Evolutionary conservation across 345 rosid genomes (phyloP), one percentile per base, ranked within the genome.

Genomic region (Populus ilicifolia): DNA sequence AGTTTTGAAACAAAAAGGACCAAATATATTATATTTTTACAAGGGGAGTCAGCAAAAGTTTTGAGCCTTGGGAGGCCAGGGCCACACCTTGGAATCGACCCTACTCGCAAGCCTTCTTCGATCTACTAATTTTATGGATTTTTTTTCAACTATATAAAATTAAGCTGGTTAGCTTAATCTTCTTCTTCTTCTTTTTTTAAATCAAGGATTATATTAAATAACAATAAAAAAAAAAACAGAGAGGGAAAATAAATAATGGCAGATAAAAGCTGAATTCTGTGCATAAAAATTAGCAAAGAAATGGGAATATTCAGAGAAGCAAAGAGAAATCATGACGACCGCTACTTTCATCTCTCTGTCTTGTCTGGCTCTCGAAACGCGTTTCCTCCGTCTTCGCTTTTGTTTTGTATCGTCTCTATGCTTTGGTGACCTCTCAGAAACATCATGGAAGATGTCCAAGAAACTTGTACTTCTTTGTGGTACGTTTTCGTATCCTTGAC

Each of bases 271-370:
- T 84, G 82, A 72, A 13, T 73, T 79, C 76, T 3, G 9, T 18
- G 84, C 84, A 76, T 64, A 11, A 69, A 73, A 78, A 79, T 70
- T 27, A 33, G 83, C 38, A 6, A 38, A 48, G 16, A 33, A 36
- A 16, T 63, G 25, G 35, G n/a, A 23, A 25, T 21, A 27, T 38
- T 44, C 41, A 67, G 52, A 74, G 36, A 63, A 43, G 67, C 64
- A 52, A 14, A 66, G 83, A 72, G 41, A 82, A 84, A 70, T 68
- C 70, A 80, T 75, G 72, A 66, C 77, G 59, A 66, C 81, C 83
- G 68, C 84, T 76, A 75, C 82, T 77, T 71, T 50, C 54, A 39
- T 38, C 46, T 77, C 66, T 65, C 64, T 77, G 73, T 50, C 68
- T 59, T 2, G 11, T 8, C 35, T 38, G 12, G 50, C 38, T 16